Base-by-base conservation (phyloP, 2,329 filamentous ascomycete genomes). In the Neonectria faginata region DNA sequence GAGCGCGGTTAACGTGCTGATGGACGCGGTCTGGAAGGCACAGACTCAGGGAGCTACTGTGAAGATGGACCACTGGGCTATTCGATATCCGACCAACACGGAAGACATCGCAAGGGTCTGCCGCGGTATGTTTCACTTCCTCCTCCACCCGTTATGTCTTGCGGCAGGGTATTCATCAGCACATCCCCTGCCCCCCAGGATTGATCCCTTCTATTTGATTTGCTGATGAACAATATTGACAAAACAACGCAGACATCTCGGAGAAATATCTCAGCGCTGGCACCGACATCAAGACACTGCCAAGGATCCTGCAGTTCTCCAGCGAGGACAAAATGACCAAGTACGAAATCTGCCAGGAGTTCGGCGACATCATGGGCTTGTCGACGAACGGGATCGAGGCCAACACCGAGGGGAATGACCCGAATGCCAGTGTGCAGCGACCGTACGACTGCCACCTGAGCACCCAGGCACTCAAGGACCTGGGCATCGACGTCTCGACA, bases 371-470 rank as follows among this genome's bases (percentile, higher is more conserved):
- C 63, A 89, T 97, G 85, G 92, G 91, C 0, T 76, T 97, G 60
- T 85, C 91, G 11, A 83, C 91, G 20, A 86, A 88, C 51, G 86
- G 86, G 8, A 90, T 97, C 78, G 84, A 87, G 72, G 82, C 91
- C 10, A 91, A 93, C 73, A 86, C 88, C 25, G 84, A 92, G 72
- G 91, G 91, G 41, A 91, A 92, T 76, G 90, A 92, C 68, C 88
- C 90, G 6, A 89, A 88, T 66, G 88, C 90, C 48, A 84, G 85
- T 22, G 92, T 94, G 0, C 88, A 94, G 79, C 85, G 94, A 67
- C 94, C 94, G 12, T 97, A 92, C 75, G 93, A 97, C 79, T 95
- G 92, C 72, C 93, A 97, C 78, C 82, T 97, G 50, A 94, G 92
- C 73, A 97, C 92, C 9, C 87, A 86, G 78, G 88, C 83, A 42